These are phyloP conservation scores for Mortierella polycephala DNA, from an alignment of 371 early-diverging fungal genomes.

Conservation along the genomic window DNA sequence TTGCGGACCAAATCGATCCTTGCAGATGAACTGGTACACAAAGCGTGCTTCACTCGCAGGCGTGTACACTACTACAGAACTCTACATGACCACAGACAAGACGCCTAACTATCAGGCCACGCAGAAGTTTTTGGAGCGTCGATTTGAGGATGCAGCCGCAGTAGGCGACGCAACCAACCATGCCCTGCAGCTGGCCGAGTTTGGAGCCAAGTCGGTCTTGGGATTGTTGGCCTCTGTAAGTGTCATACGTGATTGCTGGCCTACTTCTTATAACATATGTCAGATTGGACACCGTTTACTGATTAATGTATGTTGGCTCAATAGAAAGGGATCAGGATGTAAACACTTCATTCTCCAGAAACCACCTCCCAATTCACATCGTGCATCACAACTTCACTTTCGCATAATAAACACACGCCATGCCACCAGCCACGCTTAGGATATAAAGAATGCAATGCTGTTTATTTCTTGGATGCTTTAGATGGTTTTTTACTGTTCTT, in stretches of 20 bases:
- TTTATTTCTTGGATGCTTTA: slow-evolving; percentile 55
- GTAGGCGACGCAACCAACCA: slow-evolving; percentile 68
- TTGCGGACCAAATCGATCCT: not conserved
- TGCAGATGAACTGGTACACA: slow-evolving; percentile 89
- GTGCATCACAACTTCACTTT: not conserved
- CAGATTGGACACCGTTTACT: not conserved
- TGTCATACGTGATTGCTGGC: not conserved
- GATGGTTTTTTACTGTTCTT: slow-evolving; percentile 50
- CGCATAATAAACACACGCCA: not conserved
- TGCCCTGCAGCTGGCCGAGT: slow-evolving; percentile 57
- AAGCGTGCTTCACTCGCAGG: slow-evolving; percentile 83
- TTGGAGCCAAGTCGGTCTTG: slow-evolving; percentile 59
- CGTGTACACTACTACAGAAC: slow-evolving; percentile 86
- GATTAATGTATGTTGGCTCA: not conserved
- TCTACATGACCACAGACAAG: slow-evolving; percentile 90
- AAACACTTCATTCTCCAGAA: slow-evolving; percentile 1
- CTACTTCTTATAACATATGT: not conserved
- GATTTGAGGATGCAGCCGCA: slow-evolving; percentile 75
- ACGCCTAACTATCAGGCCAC: slow-evolving; percentile 80
- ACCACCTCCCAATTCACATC: not conserved
- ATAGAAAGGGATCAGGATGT: slow-evolving; percentile 43
- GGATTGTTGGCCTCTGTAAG: slow-evolving; percentile 63
- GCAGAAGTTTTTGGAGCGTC: slow-evolving; percentile 78
- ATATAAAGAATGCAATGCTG: slow-evolving; percentile 26
- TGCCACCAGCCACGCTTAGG: not conserved